Percentiles rank a stretch among this genome's conserved stretches.
phyloP scores from a whole-genome alignment of 345 rosid species.

The Salix exigua region DNA sequence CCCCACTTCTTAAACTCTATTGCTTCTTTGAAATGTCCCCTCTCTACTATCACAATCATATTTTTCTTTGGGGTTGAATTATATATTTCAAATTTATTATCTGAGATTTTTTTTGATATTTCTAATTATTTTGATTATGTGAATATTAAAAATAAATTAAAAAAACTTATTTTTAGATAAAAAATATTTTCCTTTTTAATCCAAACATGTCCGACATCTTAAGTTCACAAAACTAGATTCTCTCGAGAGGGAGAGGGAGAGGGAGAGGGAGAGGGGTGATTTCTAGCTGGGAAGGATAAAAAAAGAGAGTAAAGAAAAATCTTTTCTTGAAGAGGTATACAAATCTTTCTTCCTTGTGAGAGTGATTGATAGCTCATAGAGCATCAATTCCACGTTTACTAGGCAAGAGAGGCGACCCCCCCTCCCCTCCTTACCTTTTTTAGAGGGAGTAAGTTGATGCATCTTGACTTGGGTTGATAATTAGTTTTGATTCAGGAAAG shows the following conservation, averaged over 20 bases:
- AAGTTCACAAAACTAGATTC: not conserved
- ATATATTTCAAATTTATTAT: too few species aligned
- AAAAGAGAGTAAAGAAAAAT: not conserved
- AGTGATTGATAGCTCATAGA: not conserved
- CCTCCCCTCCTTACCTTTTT: not conserved
- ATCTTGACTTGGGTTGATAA: not conserved
- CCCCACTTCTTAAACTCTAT: slow-evolving; percentile 7
- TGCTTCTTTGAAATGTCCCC: too few species aligned
- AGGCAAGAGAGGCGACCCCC: too few species aligned
- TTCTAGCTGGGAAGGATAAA: not conserved
- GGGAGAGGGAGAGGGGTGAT: too few species aligned
- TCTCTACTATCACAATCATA: too few species aligned
- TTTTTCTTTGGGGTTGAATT: too few species aligned
- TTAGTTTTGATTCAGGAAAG: slow-evolving; percentile 8
- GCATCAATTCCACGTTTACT: not conserved
- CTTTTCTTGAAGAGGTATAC: not conserved
- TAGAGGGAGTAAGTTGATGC: not conserved
- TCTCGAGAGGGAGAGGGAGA: not conserved
- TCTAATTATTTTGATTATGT: too few species aligned
- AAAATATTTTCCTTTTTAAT: too few species aligned
- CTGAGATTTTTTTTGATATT: too few species aligned
- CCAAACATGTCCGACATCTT: too few species aligned
- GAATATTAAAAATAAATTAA: too few species aligned
- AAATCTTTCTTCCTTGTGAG: not conserved
- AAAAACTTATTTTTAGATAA: too few species aligned